Percentiles rank a stretch among this genome's conserved stretches.
Evolutionary conservation across 2,329 filamentous ascomycete species (phyloP).

Genomic region (Cordyceps javanica): DNA sequence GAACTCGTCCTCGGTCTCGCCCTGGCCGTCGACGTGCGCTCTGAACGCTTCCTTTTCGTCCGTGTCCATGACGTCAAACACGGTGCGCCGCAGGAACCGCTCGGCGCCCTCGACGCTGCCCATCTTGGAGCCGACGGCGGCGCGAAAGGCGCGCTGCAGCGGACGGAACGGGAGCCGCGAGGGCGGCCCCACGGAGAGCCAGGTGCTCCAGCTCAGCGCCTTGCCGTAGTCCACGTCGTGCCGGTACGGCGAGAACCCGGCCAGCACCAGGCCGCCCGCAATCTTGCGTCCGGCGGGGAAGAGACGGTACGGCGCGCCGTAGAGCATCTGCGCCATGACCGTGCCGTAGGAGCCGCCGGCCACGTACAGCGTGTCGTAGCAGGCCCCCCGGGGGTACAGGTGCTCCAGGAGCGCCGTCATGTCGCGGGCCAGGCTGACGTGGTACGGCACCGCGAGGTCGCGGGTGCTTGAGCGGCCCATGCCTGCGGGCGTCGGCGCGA

Average conservation of each 20-base stretch:
- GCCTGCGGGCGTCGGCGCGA: slow-evolving; percentile 17
- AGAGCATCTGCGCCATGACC: slow-evolving; percentile 20
- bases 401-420: slow-evolving; percentile 14
- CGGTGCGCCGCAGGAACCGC: slow-evolving; percentile 13
- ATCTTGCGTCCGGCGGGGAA: slow-evolving; percentile 17
- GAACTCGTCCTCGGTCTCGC: slow-evolving; percentile 12
- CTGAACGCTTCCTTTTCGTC: slow-evolving; percentile 13
- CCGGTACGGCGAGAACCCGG: slow-evolving; percentile 18
- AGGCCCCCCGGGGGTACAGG: slow-evolving; percentile 14
- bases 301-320: slow-evolving; percentile 17
- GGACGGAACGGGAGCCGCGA: slow-evolving; percentile 15
- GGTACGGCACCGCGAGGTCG: slow-evolving; percentile 10
- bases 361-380: slow-evolving; percentile 16
- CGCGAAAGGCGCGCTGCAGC: slow-evolving; percentile 14
- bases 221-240: slow-evolving; percentile 15
- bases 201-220: slow-evolving; percentile 17
- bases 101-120: slow-evolving; percentile 14
- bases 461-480: slow-evolving; percentile 16
- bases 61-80: slow-evolving; percentile 15
- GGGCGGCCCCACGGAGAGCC: slow-evolving; percentile 17
- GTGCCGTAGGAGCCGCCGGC: slow-evolving; percentile 21
- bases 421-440: slow-evolving; percentile 15
- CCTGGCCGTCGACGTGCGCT: slow-evolving; percentile 9
- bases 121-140: slow-evolving; percentile 13
- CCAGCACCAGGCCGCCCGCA: slow-evolving; percentile 15